Evolutionary conservation across 768 basidiomycete genomes (phyloP), one percentile per base, ranked within the genome.

Genomic region (Serendipita sp.): DNA sequence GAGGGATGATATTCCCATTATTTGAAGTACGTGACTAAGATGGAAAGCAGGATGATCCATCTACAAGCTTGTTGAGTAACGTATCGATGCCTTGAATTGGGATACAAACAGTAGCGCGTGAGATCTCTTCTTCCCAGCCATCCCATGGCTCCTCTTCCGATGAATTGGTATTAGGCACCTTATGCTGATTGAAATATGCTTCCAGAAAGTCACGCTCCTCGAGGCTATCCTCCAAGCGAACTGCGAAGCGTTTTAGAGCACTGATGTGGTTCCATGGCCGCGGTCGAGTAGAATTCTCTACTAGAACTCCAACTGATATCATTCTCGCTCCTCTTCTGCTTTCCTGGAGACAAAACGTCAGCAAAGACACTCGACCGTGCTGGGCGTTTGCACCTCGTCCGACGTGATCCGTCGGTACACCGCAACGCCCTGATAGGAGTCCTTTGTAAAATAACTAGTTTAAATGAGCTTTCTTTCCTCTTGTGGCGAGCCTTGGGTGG

Each of bases 291-390:
- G 85, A 85, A 64, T 79, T 81, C 3, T 82, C 84, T 23, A 90
- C 78, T 1, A 91, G 76, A 34, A 91, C 79, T 34, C 88, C 88
- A 0, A 91, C 75, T 2, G 89, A 88, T 5, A 86, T 85, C 31
- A 91, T 82, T 23, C 85, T 83, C 71, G 86, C 87, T 10, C 89
- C 89, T 52, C 89, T 82, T 66, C 88, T 87, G 1, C 87, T 87
- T 29, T 80, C 74, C 67, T 68, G 29, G 1, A 31, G 15, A 23
- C 27, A 34, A 44, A 43, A 3, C 33, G 46, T 34, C 15, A 58
- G 58, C 27, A 58, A 53, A 16, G 33, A 45, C 36, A 11, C 34
- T 18, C 16, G 43, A 15, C 27, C 16, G 23, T 13, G 23, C 36
- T 62, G 40, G 44, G 5, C 3, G 44, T n/a, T 23, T 64, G 13